Evolutionary conservation across 192 early-diverging fungal genomes (phyloP).

Genomic region (Dissophora ornata): DNA sequence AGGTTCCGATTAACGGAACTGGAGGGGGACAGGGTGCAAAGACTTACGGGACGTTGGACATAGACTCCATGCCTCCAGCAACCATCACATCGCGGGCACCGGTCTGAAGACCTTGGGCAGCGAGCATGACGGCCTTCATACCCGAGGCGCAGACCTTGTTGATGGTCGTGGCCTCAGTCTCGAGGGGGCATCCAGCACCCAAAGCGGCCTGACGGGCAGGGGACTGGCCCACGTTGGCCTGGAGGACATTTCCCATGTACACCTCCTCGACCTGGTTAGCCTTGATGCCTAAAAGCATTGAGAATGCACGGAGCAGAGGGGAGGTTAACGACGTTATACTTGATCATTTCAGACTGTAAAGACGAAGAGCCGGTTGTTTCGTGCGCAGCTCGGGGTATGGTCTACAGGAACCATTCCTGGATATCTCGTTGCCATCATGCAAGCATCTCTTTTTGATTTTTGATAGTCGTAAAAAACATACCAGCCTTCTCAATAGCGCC

Average conservation of each 20-base stretch:
- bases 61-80: slow-evolving; percentile 96
- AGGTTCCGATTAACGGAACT: too few relatives aligned
- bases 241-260: slow-evolving; percentile 96
- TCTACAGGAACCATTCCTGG: too few relatives aligned
- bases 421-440: too few relatives aligned
- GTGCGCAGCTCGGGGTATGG: too few relatives aligned
- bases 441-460: too few relatives aligned
- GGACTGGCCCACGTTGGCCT: slow-evolving; percentile 89
- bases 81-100: slow-evolving; percentile 87
- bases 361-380: too few relatives aligned
- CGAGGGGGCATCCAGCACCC: slow-evolving; percentile 80
- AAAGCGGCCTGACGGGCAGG: slow-evolving; percentile 94
- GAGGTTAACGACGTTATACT: too few relatives aligned
- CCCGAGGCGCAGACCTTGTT: slow-evolving; percentile 99
- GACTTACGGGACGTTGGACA: slow-evolving; percentile 91
- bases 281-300: slow-evolving; percentile 65
- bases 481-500: slow-evolving; percentile 87
- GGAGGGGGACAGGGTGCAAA: background rate
- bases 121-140: slow-evolving; percentile 97
- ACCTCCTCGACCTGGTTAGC: slow-evolving; percentile 91
- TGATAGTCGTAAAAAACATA: slow-evolving; percentile 30
- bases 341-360: too few relatives aligned
- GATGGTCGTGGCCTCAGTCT: slow-evolving; percentile 95
- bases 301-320: too few relatives aligned
- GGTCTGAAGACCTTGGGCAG: slow-evolving; percentile 83